Conservation (phyloP, 768 basidiomycete genomes). For the Hydnomerulius pinastri region DNA sequence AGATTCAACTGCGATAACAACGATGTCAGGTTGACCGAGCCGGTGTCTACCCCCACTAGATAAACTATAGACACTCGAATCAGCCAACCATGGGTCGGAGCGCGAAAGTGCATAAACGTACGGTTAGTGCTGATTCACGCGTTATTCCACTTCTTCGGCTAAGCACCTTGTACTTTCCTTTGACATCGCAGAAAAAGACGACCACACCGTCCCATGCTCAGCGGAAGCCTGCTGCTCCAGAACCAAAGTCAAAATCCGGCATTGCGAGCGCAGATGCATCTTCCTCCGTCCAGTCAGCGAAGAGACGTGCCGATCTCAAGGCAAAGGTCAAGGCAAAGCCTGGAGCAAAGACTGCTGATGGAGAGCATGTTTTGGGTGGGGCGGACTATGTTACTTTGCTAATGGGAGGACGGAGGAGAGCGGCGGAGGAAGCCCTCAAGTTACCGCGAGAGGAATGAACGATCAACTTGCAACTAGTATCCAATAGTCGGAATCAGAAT, state of each 20-base stretch:
- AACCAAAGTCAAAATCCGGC: background rate
- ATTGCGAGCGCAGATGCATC: background rate
- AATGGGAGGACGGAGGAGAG: conserved; percentile 71
- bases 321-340: conserved; percentile 20
- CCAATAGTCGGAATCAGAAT: no score
- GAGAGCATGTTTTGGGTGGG: conserved; percentile 59
- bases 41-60: background rate
- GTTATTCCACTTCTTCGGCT: background rate
- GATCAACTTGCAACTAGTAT: no score
- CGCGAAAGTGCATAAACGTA: conserved; percentile 37
- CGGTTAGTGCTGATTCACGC: conserved; percentile 31
- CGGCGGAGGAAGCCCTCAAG: conserved; percentile 65
- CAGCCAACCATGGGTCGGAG: conserved; percentile 33
- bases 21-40: background rate
- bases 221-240: conserved; percentile 3
- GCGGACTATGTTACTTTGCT: conserved; percentile 77
- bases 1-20: no score
- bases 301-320: conserved; percentile 30
- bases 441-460: conserved; percentile 37
- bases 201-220: conserved; percentile 4
- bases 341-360: conserved; percentile 8
- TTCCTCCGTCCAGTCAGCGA: conserved; percentile 22
- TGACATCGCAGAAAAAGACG: conserved; percentile 28
- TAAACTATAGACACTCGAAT: background rate
- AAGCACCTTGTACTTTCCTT: background rate